Percentiles rank a stretch among this genome's conserved stretches.
These are phyloP conservation scores for Phytophthora meadii DNA, from an alignment of 352 stramenopile species.

Conservation along the genomic window DNA sequence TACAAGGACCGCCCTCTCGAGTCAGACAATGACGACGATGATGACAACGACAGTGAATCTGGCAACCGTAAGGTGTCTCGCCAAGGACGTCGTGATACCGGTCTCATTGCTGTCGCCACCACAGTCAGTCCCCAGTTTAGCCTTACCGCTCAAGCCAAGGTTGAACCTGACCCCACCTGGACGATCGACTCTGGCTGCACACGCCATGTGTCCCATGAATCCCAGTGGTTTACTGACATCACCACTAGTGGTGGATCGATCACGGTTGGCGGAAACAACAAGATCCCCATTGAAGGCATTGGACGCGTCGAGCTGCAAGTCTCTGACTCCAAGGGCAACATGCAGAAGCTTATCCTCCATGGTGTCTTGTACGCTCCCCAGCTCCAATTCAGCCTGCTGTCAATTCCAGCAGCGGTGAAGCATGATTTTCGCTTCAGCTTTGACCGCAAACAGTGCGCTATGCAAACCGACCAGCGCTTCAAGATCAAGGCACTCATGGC, in stretches of 20 bases:
- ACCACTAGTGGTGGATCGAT: conserved; percentile 8
- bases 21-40: background rate
- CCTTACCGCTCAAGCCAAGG: background rate
- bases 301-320: background rate
- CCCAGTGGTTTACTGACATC: conserved; percentile 17
- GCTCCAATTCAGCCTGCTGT: no score
- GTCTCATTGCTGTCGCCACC: conserved; percentile 8
- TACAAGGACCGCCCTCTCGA: no score
- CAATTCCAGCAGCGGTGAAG: background rate
- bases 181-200: conserved; percentile 23
- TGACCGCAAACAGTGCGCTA: background rate
- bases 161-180: background rate
- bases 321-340: conserved; percentile 20
- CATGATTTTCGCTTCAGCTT: no score
- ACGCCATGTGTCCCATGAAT: conserved; percentile 18
- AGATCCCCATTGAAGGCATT: conserved; percentile 17
- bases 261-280: conserved; percentile 21
- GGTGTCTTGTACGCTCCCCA: no score
- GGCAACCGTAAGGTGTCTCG: conserved; percentile 2
- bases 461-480: conserved; percentile 16
- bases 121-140: background rate
- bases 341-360: background rate
- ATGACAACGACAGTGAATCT: background rate
- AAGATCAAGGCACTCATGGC: conserved; percentile 9
- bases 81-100: conserved; percentile 6